phyloP scores from a whole-genome alignment of 169 alveolate genomes.

The Cryptosporidium sp. region DNA sequence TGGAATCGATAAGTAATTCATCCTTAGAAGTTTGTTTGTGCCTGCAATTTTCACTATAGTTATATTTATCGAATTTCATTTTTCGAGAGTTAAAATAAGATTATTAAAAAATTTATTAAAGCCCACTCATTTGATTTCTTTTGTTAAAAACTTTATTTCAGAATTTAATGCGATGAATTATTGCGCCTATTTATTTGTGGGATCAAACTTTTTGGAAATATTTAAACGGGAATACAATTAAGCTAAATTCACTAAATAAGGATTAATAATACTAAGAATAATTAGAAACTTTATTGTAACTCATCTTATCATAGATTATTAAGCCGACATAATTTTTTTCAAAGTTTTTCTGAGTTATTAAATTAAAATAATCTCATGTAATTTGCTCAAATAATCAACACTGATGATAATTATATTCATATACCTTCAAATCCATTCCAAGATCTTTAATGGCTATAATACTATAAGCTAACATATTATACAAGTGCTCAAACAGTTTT shows the following conservation, averaged over 20 bases:
- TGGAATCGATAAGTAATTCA: not conserved
- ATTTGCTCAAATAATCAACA: too few species aligned
- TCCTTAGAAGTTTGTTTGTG: not conserved
- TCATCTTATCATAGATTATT: too few species aligned
- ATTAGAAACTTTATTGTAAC: too few species aligned
- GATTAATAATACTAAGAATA: too few species aligned
- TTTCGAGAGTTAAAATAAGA: not conserved
- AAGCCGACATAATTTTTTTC: too few species aligned
- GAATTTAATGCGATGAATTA: not conserved
- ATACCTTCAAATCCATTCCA: not conserved
- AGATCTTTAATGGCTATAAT: not conserved
- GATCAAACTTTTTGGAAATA: not conserved
- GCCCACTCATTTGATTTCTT: not conserved
- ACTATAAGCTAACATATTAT: not conserved
- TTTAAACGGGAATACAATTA: too few species aligned
- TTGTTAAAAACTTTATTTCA: not conserved
- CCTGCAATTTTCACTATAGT: too few species aligned
- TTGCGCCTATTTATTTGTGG: constrained; percentile 14
- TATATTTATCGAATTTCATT: not conserved
- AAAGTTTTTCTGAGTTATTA: too few species aligned
- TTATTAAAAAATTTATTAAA: not conserved
- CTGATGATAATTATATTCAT: too few species aligned
- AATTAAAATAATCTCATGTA: too few species aligned
- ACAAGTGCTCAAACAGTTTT: too few species aligned
- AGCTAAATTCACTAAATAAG: not conserved